These are phyloP conservation scores for Fistulinella cinereoalba DNA, from an alignment of 1,284 basidiomycete species.

Conservation along the genomic window DNA sequence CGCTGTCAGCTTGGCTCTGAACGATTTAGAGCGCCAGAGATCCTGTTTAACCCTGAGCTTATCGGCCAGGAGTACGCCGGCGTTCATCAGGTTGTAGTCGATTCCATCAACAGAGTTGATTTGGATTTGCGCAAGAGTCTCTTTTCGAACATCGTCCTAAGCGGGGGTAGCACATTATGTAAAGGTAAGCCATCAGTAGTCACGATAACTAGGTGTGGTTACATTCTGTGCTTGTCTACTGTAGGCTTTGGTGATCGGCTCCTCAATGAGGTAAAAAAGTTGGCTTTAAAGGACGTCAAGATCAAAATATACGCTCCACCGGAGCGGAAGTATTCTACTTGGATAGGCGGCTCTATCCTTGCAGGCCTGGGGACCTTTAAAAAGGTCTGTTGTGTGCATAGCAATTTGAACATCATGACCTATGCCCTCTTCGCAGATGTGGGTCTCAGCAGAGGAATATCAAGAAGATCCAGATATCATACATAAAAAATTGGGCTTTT, in stretches of 20 bases:
- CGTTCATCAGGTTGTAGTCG: slow-evolving; percentile 93
- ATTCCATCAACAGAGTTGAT: slow-evolving; percentile 84
- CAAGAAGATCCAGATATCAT: slow-evolving; percentile 99
- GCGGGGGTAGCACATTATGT: slow-evolving; percentile 94
- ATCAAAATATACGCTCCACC: slow-evolving; percentile 99
- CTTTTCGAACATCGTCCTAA: slow-evolving; percentile 96
- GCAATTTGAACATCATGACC: slow-evolving; percentile 1
- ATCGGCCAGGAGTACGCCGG: slow-evolving; percentile 96
- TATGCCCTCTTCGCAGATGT: slow-evolving; percentile 67
- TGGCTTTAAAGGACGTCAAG: slow-evolving; percentile 96
- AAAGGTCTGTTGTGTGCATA: slow-evolving; percentile 61
- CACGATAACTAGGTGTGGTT: slow-evolving; percentile 3
- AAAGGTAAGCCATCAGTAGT: slow-evolving; percentile 55
- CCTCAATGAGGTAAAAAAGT: slow-evolving; percentile 92
- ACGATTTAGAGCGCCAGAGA: slow-evolving; percentile 96
- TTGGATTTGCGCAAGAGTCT: slow-evolving; percentile 92
- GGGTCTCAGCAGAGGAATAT: slow-evolving; percentile 99
- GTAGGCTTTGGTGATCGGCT: slow-evolving; percentile 95
- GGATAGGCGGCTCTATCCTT: slow-evolving; percentile 97
- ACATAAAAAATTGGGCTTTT: slow-evolving; percentile 87
- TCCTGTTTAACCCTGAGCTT: slow-evolving; percentile 96
- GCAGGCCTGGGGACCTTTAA: slow-evolving; percentile 97
- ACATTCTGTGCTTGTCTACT: slow-evolving; percentile 9
- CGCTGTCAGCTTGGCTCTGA: slow-evolving; percentile 82
- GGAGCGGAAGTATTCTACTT: slow-evolving; percentile 99